A percentile compares a stretch with the other conserved stretches of the same genome.
phyloP scores from a whole-genome alignment of 2,329 filamentous ascomycete species.

The Ceratocystis ficicola region DNA sequence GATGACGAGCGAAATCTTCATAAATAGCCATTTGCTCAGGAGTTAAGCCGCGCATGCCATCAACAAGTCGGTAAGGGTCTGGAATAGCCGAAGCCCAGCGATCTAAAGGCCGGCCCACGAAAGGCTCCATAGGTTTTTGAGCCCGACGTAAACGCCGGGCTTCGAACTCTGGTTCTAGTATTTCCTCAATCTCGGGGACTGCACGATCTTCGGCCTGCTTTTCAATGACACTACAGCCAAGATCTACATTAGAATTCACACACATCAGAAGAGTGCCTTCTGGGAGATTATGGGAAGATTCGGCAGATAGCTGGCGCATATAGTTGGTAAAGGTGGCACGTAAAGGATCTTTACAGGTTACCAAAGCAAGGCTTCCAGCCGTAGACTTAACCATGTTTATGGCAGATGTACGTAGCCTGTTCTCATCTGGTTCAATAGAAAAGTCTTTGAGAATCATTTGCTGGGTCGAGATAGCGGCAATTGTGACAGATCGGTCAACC shows the following conservation, averaged over 20 bases:
- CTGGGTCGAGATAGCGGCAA: conserved; percentile 89
- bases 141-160: conserved; percentile 62
- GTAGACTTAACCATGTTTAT: conserved; percentile 92
- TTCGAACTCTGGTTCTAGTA: conserved; percentile 72
- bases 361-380: conserved; percentile 81
- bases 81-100: conserved; percentile 91
- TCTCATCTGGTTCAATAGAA: conserved; percentile 80
- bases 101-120: conserved; percentile 68
- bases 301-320: conserved; percentile 57
- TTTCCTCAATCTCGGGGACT: conserved; percentile 85
- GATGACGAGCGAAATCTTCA: conserved; percentile 85
- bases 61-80: conserved; percentile 78
- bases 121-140: conserved; percentile 68
- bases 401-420: conserved; percentile 71
- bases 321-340: conserved; percentile 97
- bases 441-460: conserved; percentile 97
- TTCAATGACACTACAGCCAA: conserved; percentile 87
- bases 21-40: conserved; percentile 91
- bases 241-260: conserved; percentile 92
- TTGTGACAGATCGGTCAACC: conserved; percentile 93
- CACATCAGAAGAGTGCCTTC: conserved; percentile 97
- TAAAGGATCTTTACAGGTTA: conserved; percentile 96
- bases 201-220: conserved; percentile 90
- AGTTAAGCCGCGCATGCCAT: conserved; percentile 59
- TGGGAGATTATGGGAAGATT: conserved; percentile 69